Conservation (phyloP, 1,284 basidiomycete genomes). For the Golubevia sp. region DNA sequence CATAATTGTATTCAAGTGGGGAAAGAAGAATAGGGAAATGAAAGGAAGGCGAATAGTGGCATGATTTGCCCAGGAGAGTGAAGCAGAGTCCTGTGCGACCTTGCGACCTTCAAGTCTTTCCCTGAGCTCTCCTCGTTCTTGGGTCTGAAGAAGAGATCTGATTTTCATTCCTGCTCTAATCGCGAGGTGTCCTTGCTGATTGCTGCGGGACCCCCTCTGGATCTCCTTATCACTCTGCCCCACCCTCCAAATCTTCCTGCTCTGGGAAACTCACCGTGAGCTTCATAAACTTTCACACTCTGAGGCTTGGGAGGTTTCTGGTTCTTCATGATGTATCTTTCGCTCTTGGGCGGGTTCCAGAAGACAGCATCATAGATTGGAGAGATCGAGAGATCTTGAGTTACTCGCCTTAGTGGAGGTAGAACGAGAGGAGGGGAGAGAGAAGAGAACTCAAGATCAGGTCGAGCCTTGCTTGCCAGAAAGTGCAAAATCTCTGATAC, state of each 20-base stretch:
- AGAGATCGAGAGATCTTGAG: constrained; percentile 86
- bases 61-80: not conserved
- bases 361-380: constrained; percentile 95
- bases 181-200: too few species aligned
- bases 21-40: not conserved
- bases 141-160: too few species aligned
- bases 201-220: too few species aligned
- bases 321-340: constrained; percentile 83
- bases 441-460: not conserved
- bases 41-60: not conserved
- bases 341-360: constrained; percentile 83
- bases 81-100: too few species aligned
- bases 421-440: not conserved
- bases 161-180: too few species aligned
- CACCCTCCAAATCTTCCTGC: not conserved
- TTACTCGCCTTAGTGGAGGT: constrained; percentile 71
- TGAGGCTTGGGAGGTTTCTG: constrained; percentile 72
- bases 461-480: too few species aligned
- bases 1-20: not conserved
- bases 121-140: too few species aligned
- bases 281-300: constrained; percentile 85
- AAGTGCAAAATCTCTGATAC: not conserved
- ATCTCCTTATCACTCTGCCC: too few species aligned
- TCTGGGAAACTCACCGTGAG: constrained; percentile 68
- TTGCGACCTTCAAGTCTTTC: too few species aligned